phyloP scores from a whole-genome alignment of 495 filamentous ascomycete genomes.

The Hypoxylon fragiforme region DNA sequence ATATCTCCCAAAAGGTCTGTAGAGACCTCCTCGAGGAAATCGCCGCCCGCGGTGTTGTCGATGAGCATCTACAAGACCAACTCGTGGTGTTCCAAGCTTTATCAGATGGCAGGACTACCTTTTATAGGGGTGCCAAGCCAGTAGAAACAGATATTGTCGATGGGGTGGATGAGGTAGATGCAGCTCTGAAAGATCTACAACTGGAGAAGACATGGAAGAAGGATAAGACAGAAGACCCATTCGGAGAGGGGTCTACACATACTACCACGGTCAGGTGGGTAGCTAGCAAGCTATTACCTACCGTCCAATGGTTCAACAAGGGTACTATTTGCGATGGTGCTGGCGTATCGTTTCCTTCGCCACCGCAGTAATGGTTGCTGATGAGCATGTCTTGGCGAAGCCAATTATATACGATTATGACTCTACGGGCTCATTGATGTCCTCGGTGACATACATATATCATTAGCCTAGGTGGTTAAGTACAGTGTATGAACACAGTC shows the following conservation, averaged over 20 bases:
- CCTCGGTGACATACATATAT: too few relatives aligned
- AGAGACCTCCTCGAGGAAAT: conserved; percentile 62
- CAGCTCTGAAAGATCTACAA: conserved; percentile 34
- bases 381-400: too few relatives aligned
- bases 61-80: conserved; percentile 78
- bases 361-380: not conserved
- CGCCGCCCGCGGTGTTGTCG: conserved; percentile 58
- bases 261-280: conserved; percentile 79
- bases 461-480: too few relatives aligned
- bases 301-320: conserved; percentile 56
- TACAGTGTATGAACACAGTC: too few relatives aligned
- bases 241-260: conserved; percentile 66
- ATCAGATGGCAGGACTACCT: conserved; percentile 56
- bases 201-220: conserved; percentile 30
- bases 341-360: conserved; percentile 35
- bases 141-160: conserved; percentile 8
- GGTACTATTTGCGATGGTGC: conserved; percentile 56
- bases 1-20: conserved; percentile 56
- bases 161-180: not conserved
- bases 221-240: conserved; percentile 46
- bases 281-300: conserved; percentile 54
- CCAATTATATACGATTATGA: too few relatives aligned
- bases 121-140: conserved; percentile 25
- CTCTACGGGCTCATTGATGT: too few relatives aligned
- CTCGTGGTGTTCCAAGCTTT: conserved; percentile 80